Conservation (phyloP, 176 grass and related monocot genomes). For the Canna indica region DNA sequence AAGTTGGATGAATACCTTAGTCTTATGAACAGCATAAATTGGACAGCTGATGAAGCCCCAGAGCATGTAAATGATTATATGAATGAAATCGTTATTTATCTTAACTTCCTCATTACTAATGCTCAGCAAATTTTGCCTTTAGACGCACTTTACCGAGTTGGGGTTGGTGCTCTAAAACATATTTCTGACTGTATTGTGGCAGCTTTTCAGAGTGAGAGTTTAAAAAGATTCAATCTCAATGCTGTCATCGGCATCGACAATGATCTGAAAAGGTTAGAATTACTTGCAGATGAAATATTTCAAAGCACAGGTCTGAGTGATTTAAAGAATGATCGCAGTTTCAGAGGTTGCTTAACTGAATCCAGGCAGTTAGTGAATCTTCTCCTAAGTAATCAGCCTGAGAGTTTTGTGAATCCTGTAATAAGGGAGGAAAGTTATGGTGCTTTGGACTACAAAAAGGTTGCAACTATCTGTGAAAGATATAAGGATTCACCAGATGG, state of each 20-base stretch:
- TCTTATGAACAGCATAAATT: slow-evolving; percentile 58
- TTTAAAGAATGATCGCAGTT: slow-evolving; percentile 58
- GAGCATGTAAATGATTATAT: slow-evolving; percentile 81
- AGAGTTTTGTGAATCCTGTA: slow-evolving; percentile 91
- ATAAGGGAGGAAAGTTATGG: slow-evolving; percentile 78
- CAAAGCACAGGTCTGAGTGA: slow-evolving; percentile 48
- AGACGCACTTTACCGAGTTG: slow-evolving; percentile 71
- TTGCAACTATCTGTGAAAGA: slow-evolving; percentile 63
- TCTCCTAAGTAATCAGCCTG: slow-evolving; percentile 82
- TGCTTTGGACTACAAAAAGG: slow-evolving; percentile 75
- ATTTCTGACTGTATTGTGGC: slow-evolving; percentile 69
- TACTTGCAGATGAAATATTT: slow-evolving; percentile 70
- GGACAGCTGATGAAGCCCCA: slow-evolving; percentile 63
- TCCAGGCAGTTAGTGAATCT: slow-evolving; percentile 80
- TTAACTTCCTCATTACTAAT: slow-evolving; percentile 50
- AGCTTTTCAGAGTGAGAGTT: slow-evolving; percentile 59
- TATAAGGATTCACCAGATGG: slow-evolving; percentile 80
- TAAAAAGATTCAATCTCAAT: slow-evolving; percentile 86
- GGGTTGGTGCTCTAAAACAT: slow-evolving; percentile 58
- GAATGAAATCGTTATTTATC: slow-evolving; percentile 77
- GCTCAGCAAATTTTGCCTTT: slow-evolving; percentile 64
- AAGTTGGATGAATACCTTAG: slow-evolving; percentile 81
- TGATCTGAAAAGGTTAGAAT: slow-evolving; percentile 73
- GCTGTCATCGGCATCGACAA: slow-evolving; percentile 61
- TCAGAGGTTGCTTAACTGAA: slow-evolving; percentile 73